Conservation (phyloP, 352 stramenopile species). For the Globisporangium nodosum region DNA sequence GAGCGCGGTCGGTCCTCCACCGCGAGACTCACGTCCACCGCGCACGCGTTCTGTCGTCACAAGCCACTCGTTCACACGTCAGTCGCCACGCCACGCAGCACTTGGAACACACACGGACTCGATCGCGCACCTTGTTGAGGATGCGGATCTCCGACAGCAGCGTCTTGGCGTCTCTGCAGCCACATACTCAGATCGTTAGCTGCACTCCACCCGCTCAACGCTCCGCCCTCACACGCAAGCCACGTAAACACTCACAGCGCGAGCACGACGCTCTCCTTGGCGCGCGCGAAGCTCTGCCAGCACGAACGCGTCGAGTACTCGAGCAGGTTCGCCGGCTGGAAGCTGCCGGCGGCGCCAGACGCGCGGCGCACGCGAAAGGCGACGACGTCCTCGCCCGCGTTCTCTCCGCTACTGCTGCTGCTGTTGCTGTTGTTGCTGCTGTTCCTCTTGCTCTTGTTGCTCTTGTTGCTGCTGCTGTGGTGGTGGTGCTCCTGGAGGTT, state of each 20-base stretch:
- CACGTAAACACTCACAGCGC: conserved; percentile 26
- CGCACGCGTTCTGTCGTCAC: conserved; percentile 47
- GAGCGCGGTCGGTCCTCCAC: conserved; percentile 58
- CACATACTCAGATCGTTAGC: not conserved
- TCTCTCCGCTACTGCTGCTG: not conserved
- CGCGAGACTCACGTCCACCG: conserved; percentile 56
- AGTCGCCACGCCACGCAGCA: not conserved
- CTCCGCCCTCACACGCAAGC: no score
- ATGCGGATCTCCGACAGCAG: conserved; percentile 65
- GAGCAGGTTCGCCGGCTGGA: conserved; percentile 31
- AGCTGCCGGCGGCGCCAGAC: conserved; percentile 23
- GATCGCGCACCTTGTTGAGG: conserved; percentile 49
- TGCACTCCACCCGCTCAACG: no score
- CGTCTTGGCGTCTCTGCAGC: conserved; percentile 47
- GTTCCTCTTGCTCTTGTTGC: not conserved
- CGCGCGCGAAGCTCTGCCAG: conserved; percentile 59
- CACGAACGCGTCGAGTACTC: conserved; percentile 45
- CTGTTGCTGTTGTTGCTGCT: no score
- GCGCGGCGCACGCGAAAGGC: conserved; percentile 36
- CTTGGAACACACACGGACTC: not conserved
- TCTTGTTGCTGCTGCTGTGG: not conserved
- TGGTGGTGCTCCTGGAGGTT: not conserved
- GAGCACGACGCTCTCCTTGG: conserved; percentile 45
- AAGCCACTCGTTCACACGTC: not conserved
- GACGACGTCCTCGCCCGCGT: conserved; percentile 5